Conservation (phyloP, 1,139 yeast species). For the Candida freyschussii region DNA sequence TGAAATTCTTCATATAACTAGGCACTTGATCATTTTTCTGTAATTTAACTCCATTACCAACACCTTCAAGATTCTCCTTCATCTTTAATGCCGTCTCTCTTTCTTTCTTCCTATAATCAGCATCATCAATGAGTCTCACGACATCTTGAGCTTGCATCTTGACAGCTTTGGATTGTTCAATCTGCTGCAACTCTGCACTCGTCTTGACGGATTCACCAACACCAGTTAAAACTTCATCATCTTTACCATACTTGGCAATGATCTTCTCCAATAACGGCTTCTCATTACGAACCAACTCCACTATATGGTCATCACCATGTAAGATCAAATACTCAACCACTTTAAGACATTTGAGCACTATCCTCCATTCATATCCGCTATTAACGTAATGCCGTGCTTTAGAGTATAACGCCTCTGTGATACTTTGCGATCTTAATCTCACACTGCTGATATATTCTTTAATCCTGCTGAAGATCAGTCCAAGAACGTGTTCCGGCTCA, state of each 20-base stretch:
- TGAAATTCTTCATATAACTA: conserved; percentile 7
- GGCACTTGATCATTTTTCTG: conserved; percentile 5
- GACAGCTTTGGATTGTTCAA: conserved; percentile 8
- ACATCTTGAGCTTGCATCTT: conserved; percentile 5
- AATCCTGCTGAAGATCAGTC: conserved; percentile 2
- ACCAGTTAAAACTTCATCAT: background rate
- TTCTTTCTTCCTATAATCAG: conserved; percentile 5
- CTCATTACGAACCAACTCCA: conserved; percentile 1
- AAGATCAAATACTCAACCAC: conserved; percentile 30
- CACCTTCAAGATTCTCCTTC: conserved; percentile 1
- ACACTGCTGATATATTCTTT: conserved; percentile 5
- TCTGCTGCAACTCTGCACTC: conserved; percentile 4
- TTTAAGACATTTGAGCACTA: conserved; percentile 31
- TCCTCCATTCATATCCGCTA: conserved; percentile 35
- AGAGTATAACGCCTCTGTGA: conserved; percentile 27
- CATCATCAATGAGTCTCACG: conserved; percentile 6
- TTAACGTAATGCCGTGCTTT: conserved; percentile 35
- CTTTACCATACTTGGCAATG: background rate
- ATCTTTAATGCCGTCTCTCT: conserved; percentile 8
- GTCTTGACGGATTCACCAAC: conserved; percentile 1
- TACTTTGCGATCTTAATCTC: background rate
- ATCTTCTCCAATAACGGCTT: conserved; percentile 1
- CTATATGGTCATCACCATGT: conserved; percentile 4
- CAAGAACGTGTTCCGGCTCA: conserved; percentile 1
- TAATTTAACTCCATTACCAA: conserved; percentile 7